Evolutionary conservation across 192 early-diverging fungal species (phyloP).

Genomic region (Podila horticola): DNA sequence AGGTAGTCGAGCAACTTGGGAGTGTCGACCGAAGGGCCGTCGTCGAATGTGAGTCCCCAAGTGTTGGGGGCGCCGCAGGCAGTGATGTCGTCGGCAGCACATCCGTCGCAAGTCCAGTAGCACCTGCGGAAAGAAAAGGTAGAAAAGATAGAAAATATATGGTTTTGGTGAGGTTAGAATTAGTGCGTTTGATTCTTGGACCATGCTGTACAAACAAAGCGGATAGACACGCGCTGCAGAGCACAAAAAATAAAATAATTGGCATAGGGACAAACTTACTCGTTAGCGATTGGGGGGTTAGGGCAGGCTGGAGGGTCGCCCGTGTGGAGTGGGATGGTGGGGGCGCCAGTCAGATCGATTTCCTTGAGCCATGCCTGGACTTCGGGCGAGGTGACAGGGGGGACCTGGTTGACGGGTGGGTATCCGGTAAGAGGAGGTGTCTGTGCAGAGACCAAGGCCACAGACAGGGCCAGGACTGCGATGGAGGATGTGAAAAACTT

Average conservation of each 20-base stretch:
- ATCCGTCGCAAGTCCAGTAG: conserved; percentile 61
- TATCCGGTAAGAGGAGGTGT: conserved; percentile 23
- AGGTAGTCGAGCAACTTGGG: conserved; percentile 61
- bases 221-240: background rate
- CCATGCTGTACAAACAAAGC: conserved; percentile 12
- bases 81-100: conserved; percentile 53
- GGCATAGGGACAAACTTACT: conserved; percentile 21
- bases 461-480: conserved; percentile 11
- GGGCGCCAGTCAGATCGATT: conserved; percentile 56
- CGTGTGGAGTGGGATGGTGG: conserved; percentile 29
- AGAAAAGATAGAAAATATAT: too few species aligned
- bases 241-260: background rate
- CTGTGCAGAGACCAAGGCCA: conserved; percentile 18
- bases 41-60: conserved; percentile 73
- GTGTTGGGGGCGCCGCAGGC: conserved; percentile 51
- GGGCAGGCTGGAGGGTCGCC: conserved; percentile 29
- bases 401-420: conserved; percentile 36
- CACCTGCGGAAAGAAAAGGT: conserved; percentile 29
- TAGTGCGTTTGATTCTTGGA: conserved; percentile 22
- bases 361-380: conserved; percentile 57
- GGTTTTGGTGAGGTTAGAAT: background rate
- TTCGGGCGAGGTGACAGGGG: conserved; percentile 45
- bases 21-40: conserved; percentile 66
- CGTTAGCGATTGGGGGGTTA: conserved; percentile 25
- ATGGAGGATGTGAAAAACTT: conserved; percentile 27